Conservation (phyloP, 352 stramenopile species). For the Blastocystis sp. region DNA sequence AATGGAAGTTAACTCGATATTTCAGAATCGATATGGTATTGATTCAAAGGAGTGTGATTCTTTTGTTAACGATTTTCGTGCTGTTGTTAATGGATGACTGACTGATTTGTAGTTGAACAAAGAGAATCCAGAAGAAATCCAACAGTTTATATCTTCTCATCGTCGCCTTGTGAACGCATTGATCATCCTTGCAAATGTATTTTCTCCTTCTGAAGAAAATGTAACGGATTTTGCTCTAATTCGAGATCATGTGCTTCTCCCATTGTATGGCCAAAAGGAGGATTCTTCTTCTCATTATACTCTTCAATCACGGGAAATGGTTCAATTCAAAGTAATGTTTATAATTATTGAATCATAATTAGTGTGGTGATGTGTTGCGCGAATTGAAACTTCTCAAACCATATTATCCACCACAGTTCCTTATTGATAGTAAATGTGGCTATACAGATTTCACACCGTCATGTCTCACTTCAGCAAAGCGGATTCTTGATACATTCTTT, state of each 20-base stretch:
- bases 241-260: slow-evolving; percentile 34
- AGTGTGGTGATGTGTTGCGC: slow-evolving; percentile 35
- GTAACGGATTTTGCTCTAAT: background rate
- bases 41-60: background rate
- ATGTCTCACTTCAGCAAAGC: background rate
- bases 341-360: background rate
- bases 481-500: slow-evolving; percentile 24
- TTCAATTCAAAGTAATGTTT: background rate
- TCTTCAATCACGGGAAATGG: background rate
- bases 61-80: background rate
- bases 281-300: background rate
- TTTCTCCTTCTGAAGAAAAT: background rate
- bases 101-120: background rate
- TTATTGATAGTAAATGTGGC: slow-evolving; percentile 48
- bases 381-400: background rate
- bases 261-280: background rate
- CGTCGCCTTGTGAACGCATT: background rate
- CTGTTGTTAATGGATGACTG: background rate
- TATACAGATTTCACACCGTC: slow-evolving; percentile 32
- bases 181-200: slow-evolving; percentile 28
- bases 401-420: slow-evolving; percentile 32
- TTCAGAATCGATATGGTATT: slow-evolving; percentile 24
- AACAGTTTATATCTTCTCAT: slow-evolving; percentile 1
- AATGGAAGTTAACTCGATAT: slow-evolving; percentile 24
- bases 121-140: background rate